phyloP scores from a whole-genome alignment of 2,329 filamentous ascomycete species.

The Botryotinia calthae region DNA sequence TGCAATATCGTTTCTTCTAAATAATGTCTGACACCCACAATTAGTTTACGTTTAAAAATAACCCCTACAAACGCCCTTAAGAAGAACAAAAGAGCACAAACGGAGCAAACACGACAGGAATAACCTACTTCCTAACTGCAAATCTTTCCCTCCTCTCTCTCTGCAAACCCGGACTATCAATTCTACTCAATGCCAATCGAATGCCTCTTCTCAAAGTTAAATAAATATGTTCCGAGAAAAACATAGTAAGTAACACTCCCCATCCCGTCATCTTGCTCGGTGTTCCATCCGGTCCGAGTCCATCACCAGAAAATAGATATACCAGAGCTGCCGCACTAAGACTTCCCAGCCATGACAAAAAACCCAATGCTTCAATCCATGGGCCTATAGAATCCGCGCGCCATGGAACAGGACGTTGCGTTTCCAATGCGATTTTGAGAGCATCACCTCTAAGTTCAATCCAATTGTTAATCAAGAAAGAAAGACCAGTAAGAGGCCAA shows the following conservation, averaged over 20 bases:
- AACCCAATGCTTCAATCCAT: constrained; percentile 80
- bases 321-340: constrained; percentile 84
- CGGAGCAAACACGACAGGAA: background rate
- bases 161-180: constrained; percentile 83
- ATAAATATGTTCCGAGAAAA: constrained; percentile 87
- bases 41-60: background rate
- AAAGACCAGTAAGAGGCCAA: constrained; percentile 88
- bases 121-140: constrained; percentile 70
- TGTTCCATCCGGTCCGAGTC: constrained; percentile 62
- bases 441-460: constrained; percentile 90
- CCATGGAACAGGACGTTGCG: constrained; percentile 85
- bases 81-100: constrained; percentile 1
- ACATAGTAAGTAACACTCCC: constrained; percentile 76
- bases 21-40: constrained; percentile 32
- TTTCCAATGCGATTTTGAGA: constrained; percentile 87
- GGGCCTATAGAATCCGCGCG: constrained; percentile 92
- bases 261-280: constrained; percentile 72
- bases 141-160: constrained; percentile 82
- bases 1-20: constrained; percentile 69
- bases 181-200: constrained; percentile 68
- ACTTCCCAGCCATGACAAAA: constrained; percentile 91
- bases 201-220: constrained; percentile 74
- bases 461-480: constrained; percentile 95
- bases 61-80: background rate
- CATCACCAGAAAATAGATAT: constrained; percentile 77